Percentiles rank a stretch among this genome's conserved stretches.
phyloP scores from a whole-genome alignment of 164 flowering plant genomes.

The Piper longum region DNA sequence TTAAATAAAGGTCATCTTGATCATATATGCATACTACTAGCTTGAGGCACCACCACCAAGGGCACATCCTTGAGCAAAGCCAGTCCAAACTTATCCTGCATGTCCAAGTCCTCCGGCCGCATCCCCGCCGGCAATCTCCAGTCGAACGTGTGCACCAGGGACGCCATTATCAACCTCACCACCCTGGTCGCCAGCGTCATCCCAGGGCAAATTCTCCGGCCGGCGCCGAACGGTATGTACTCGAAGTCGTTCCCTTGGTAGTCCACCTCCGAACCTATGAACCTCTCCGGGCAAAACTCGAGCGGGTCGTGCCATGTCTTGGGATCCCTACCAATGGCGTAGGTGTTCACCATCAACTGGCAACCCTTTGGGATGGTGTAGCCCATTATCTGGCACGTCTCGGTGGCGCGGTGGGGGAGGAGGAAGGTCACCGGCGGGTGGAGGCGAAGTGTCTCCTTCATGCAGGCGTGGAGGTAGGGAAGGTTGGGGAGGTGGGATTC shows the following conservation, averaged over 20 bases:
- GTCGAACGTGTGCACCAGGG: conserved; percentile 13
- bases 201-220: conserved; percentile 20
- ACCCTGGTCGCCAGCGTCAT: conserved; percentile 12
- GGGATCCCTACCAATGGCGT: conserved; percentile 19
- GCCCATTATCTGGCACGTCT: conserved; percentile 14
- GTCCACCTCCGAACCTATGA: conserved; percentile 12
- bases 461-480: conserved; percentile 16
- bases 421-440: conserved; percentile 22
- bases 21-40: too few species aligned
- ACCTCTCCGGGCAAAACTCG: conserved; percentile 16
- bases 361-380: conserved; percentile 17
- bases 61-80: conserved; percentile 11
- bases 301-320: conserved; percentile 13
- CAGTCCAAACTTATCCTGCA: conserved; percentile 17
- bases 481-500: conserved; percentile 12
- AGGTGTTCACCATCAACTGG: conserved; percentile 15
- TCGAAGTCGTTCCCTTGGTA: conserved; percentile 20
- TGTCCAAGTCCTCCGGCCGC: conserved; percentile 9
- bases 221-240: conserved; percentile 3
- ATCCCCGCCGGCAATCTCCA: conserved; percentile 13
- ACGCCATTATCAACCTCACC: conserved; percentile 7
- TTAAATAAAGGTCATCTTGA: too few species aligned
- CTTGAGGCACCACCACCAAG: too few species aligned
- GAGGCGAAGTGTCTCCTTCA: conserved; percentile 16
- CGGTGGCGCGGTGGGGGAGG: conserved; percentile 14